Evolutionary conservation across 108 stramenopile species (phyloP), one percentile per base, ranked within the genome.

Genomic region (Parietichytrium sp.): DNA sequence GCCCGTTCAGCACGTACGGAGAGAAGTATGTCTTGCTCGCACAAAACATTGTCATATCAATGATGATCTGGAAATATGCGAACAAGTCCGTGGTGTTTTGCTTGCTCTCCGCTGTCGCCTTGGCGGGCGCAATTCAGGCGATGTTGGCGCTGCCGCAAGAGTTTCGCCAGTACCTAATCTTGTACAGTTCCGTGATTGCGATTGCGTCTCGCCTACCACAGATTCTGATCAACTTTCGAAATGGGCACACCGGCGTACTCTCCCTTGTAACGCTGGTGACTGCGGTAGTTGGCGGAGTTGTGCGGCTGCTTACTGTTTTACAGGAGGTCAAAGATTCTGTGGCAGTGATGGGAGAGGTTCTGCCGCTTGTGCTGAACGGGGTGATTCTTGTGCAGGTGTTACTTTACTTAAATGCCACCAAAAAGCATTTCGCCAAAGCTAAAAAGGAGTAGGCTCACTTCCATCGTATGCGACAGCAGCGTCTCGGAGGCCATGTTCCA

Each of bases 1-100:
- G 61, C 20, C 61, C 61, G 15, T 25, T 72, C 1, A 72, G 61
- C 61, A 72, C 61, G 61, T 72, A 72, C 20, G 61, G 61, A 10
- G 61, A 72, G 20, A 72, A 72, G 42, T 72, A 72, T 25, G 42
- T 72, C 20, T 25, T 72, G 42, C 61, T 72, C 16, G 61, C 61
- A 42, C 61, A 72, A 3, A 72, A 72, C 20, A 72, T 72, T 16
- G 20, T 72, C 42, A 45, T 72, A 1, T n/a, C 45, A 6, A n/a
- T 16, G 10, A n/a, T 72, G 15, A 72, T 72, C 20, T 33, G 36
- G 10, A 13, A 45, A 6, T 72, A 25, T 25, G 61, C 10, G 10
- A 33, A 42, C 61, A 72, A 72, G 2, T n/a, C 20, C 42, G 61
- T 15, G 42, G 15, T 13, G 1, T 72, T 72, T 25, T 33, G 10